These are phyloP conservation scores for Penicillium paradoxum DNA, from an alignment of 495 filamentous ascomycete species.

Conservation along the genomic window DNA sequence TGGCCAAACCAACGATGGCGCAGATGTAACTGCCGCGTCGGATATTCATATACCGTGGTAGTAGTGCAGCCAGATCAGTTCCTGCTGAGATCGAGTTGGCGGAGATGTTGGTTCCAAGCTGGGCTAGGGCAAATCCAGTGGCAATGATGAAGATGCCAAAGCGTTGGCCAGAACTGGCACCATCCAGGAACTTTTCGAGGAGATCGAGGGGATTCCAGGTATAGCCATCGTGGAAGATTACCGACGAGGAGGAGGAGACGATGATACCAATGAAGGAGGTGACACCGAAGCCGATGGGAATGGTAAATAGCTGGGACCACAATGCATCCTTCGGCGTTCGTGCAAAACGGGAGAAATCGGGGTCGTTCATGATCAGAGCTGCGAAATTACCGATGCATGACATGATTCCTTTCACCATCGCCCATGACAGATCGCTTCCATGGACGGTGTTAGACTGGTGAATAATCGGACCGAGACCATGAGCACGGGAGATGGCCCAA, in stretches of 20 bases:
- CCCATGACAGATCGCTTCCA: slow-evolving; percentile 73
- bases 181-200: slow-evolving; percentile 65
- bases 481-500: slow-evolving; percentile 79
- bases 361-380: slow-evolving; percentile 72
- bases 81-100: slow-evolving; percentile 89
- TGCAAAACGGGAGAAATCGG: slow-evolving; percentile 87
- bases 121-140: slow-evolving; percentile 75
- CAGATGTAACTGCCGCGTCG: slow-evolving; percentile 88
- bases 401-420: slow-evolving; percentile 81
- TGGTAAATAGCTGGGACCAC: slow-evolving; percentile 87
- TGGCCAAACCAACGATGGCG: slow-evolving; percentile 73
- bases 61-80: slow-evolving; percentile 86
- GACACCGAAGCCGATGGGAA: slow-evolving; percentile 79
- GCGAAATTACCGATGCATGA: slow-evolving; percentile 89
- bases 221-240: slow-evolving; percentile 66
- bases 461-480: slow-evolving; percentile 82
- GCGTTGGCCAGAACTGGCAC: slow-evolving; percentile 69
- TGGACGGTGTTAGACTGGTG: slow-evolving; percentile 59
- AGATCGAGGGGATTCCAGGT: slow-evolving; percentile 88
- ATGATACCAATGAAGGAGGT: slow-evolving; percentile 94
- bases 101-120: slow-evolving; percentile 89
- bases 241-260: slow-evolving; percentile 75
- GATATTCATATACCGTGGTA: slow-evolving; percentile 83
- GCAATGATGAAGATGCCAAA: slow-evolving; percentile 89
- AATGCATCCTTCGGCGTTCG: slow-evolving; percentile 72